A percentile compares a stretch with the other conserved stretches of the same genome.
Conservation (phyloP, 768 basidiomycete species). For the Leccinum subtestaceum region DNA sequence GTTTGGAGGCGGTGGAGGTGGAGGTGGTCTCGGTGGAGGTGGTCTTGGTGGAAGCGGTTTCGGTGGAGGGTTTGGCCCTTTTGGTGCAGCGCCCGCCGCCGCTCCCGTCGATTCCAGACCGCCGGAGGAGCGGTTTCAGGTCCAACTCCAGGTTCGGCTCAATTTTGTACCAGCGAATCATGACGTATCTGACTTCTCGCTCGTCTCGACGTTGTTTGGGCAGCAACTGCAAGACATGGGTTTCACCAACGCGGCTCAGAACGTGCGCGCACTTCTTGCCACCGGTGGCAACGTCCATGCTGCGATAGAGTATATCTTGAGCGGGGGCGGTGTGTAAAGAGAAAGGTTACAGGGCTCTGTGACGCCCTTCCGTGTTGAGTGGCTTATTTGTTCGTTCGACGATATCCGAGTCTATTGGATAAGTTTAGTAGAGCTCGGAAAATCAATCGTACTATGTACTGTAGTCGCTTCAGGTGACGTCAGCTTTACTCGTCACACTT, state of each 20-base stretch:
- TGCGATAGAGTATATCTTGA: slow-evolving; percentile 90
- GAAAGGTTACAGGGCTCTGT: too few species aligned
- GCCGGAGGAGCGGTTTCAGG: slow-evolving; percentile 91
- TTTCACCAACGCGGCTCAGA: slow-evolving; percentile 85
- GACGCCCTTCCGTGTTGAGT: too few species aligned
- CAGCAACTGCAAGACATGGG: slow-evolving; percentile 96
- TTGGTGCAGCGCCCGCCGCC: slow-evolving; percentile 25
- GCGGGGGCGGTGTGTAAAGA: slow-evolving; percentile 56
- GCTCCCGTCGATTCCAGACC: slow-evolving; percentile 66
- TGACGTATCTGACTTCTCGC: not conserved
- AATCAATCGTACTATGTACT: too few species aligned
- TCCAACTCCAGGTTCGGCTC: slow-evolving; percentile 65
- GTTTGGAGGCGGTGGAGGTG: slow-evolving; percentile 7
- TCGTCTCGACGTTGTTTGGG: not conserved
- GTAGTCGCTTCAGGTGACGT: too few species aligned
- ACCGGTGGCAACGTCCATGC: slow-evolving; percentile 92
- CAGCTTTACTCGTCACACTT: too few species aligned
- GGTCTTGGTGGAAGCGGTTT: not conserved
- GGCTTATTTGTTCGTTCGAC: too few species aligned
- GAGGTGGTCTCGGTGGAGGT: slow-evolving; percentile 11
- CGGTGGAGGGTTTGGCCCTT: slow-evolving; percentile 21
- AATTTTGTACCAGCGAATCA: too few species aligned
- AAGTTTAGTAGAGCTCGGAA: too few species aligned
- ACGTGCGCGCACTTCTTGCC: slow-evolving; percentile 84
- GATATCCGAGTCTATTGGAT: too few species aligned